phyloP scores from a whole-genome alignment of 768 basidiomycete genomes.

The Trametes gibbosa region DNA sequence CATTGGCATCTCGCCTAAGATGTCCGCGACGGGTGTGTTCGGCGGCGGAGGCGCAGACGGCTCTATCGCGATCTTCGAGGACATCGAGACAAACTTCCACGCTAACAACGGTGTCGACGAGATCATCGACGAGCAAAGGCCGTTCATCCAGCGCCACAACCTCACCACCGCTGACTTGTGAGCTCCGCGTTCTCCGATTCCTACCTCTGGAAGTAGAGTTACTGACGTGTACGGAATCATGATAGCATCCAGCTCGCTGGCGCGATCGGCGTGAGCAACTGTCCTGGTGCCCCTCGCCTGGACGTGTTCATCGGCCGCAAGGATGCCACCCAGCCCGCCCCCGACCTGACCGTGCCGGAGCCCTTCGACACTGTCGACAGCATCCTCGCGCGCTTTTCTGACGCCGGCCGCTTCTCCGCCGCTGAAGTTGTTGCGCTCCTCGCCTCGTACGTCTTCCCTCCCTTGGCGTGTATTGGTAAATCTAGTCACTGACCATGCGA shows the following conservation, averaged over 20 bases:
- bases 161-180: conserved; percentile 13
- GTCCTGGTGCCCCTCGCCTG: conserved; percentile 37
- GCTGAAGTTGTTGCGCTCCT: conserved; percentile 23
- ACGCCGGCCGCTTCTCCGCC: conserved; percentile 22
- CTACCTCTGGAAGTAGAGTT: no score
- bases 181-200: conserved; percentile 24
- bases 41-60: conserved; percentile 13
- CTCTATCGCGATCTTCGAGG: conserved; percentile 12
- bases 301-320: conserved; percentile 38
- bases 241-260: conserved; percentile 37
- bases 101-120: conserved; percentile 11
- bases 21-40: conserved; percentile 2
- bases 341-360: conserved; percentile 22
- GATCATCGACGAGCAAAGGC: conserved; percentile 14
- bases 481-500: neutral
- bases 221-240: neutral
- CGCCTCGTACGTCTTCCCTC: conserved; percentile 12
- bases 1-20: conserved; percentile 10
- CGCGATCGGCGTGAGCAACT: conserved; percentile 37
- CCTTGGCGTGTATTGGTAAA: conserved; percentile 7
- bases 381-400: conserved; percentile 24
- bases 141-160: conserved; percentile 9
- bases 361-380: conserved; percentile 23
- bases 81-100: conserved; percentile 17
- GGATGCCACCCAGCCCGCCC: conserved; percentile 20